Conservation (phyloP, 1,139 yeast species). For the Casaregolazyma lundiana region DNA sequence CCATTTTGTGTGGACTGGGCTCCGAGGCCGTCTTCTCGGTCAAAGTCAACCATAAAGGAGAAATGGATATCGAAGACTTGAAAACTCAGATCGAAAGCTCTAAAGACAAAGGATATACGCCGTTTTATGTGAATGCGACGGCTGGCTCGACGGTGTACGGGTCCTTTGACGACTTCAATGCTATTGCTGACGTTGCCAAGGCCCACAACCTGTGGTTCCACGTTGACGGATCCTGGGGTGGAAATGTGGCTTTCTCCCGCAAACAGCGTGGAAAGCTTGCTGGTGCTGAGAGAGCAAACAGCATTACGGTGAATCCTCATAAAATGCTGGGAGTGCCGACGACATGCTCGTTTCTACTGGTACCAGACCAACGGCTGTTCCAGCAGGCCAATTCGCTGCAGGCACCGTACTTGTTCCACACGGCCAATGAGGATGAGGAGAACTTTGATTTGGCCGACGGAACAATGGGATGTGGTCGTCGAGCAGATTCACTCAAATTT, state of each 20-base stretch:
- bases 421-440: conserved; percentile 44
- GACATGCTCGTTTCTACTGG: conserved; percentile 73
- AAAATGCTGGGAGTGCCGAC: conserved; percentile 89
- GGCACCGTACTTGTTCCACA: conserved; percentile 82
- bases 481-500: conserved; percentile 77
- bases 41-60: conserved; percentile 51
- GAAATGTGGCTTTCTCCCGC: conserved; percentile 66
- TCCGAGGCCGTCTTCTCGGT: conserved; percentile 59
- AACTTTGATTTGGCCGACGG: conserved; percentile 83
- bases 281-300: conserved; percentile 66
- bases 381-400: conserved; percentile 68
- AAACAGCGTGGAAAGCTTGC: conserved; percentile 44
- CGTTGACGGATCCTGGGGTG: conserved; percentile 92
- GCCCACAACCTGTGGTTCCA: conserved; percentile 66
- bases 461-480: conserved; percentile 89
- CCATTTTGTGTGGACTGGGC: conserved; percentile 73
- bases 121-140: conserved; percentile 73
- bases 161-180: conserved; percentile 65
- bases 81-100: conserved; percentile 46
- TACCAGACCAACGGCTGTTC: conserved; percentile 64
- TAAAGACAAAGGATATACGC: conserved; percentile 53
- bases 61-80: conserved; percentile 49
- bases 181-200: conserved; percentile 52
- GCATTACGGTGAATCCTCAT: conserved; percentile 84
- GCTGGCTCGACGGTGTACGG: conserved; percentile 92